Percentiles rank a stretch among this genome's conserved stretches.
Conservation (phyloP, 225 moss, liverwort and hornwort species). For the Straminergon stramineum region DNA sequence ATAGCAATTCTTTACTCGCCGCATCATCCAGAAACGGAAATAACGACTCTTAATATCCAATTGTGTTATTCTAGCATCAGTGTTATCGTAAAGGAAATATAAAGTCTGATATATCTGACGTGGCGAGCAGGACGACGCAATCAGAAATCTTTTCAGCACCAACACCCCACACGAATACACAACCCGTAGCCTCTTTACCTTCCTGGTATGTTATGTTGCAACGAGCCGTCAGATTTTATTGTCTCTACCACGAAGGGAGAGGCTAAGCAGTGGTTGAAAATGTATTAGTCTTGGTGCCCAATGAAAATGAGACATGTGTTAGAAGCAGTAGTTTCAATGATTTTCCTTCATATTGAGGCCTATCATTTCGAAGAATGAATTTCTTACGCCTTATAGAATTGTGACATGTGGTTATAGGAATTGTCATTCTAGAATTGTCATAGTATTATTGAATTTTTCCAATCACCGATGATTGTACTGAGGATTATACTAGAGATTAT, state of each 20-base stretch:
- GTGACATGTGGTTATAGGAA: background rate
- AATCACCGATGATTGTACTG: background rate
- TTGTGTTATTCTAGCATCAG: background rate
- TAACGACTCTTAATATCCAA: background rate
- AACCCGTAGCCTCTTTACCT: conserved; percentile 70
- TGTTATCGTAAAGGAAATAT: background rate
- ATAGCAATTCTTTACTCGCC: background rate
- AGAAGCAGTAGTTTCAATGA: background rate
- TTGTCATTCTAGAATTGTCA: background rate
- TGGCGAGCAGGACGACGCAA: conserved; percentile 84
- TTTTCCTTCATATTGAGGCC: background rate
- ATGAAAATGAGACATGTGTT: background rate
- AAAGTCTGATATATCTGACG: background rate
- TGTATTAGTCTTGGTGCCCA: background rate
- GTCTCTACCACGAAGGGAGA: background rate
- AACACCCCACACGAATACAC: conserved; percentile 86
- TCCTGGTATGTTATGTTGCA: conserved; percentile 56
- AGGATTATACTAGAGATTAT: background rate
- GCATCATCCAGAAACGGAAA: background rate
- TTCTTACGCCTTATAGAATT: background rate
- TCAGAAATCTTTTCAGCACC: conserved; percentile 95
- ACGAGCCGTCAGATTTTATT: background rate
- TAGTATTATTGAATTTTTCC: background rate
- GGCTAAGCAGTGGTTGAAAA: background rate
- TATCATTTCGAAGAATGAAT: background rate